A percentile compares a stretch with the other conserved stretches of the same genome.
Evolutionary conservation across 805 yeast species (phyloP).

Genomic region (Priceomyces carsonii): DNA sequence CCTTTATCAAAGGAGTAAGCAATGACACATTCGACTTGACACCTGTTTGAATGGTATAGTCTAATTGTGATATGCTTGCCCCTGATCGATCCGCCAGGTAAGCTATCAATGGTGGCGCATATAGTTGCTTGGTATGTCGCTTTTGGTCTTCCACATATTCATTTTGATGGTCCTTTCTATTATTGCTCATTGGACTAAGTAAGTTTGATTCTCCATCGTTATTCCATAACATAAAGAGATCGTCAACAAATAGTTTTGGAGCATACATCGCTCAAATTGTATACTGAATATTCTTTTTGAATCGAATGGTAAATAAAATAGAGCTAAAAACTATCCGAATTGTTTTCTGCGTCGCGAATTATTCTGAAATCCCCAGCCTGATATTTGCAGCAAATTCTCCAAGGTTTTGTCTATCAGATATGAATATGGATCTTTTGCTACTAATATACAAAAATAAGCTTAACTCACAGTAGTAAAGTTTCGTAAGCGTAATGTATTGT

Average conservation of each 20-base stretch:
- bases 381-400: too few relatives aligned
- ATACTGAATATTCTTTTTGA: background rate
- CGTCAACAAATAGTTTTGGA: constrained; percentile 47
- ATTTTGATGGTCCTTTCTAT: constrained; percentile 5
- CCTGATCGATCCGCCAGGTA: constrained; percentile 49
- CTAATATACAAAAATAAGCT: too few relatives aligned
- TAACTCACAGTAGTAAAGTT: too few relatives aligned
- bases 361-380: too few relatives aligned
- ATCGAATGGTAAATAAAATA: too few relatives aligned
- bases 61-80: constrained; percentile 18
- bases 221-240: constrained; percentile 48
- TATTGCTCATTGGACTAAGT: constrained; percentile 2
- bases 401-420: too few relatives aligned
- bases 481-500: too few relatives aligned
- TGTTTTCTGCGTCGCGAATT: too few relatives aligned
- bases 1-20: constrained; percentile 20
- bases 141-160: constrained; percentile 19
- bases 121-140: constrained; percentile 21
- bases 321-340: too few relatives aligned
- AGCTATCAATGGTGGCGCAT: constrained; percentile 56
- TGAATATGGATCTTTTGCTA: too few relatives aligned
- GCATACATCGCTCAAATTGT: constrained; percentile 39
- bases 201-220: constrained; percentile 2
- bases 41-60: constrained; percentile 15
- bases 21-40: constrained; percentile 9